A percentile compares a stretch with the other conserved stretches of the same genome.
Conservation (phyloP, 225 moss, liverwort and hornwort genomes). For the Bryum argenteum region DNA sequence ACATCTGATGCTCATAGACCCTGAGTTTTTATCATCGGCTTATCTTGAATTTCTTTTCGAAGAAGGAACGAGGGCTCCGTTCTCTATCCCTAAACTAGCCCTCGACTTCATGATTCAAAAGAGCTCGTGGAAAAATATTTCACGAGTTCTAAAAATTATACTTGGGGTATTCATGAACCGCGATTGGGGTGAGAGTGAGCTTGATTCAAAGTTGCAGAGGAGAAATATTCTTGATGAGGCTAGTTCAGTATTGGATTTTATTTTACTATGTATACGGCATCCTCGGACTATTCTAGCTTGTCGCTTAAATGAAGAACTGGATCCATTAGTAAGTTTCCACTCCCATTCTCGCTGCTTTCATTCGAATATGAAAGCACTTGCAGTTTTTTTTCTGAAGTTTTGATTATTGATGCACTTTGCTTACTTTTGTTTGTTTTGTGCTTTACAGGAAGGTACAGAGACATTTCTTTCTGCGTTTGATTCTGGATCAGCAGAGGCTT, state of each 20-base stretch:
- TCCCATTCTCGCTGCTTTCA: constrained; percentile 10
- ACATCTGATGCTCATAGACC: constrained; percentile 71
- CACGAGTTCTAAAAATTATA: constrained; percentile 53
- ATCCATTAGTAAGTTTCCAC: constrained; percentile 51
- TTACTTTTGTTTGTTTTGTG: constrained; percentile 34
- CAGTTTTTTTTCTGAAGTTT: constrained; percentile 9
- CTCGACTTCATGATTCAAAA: constrained; percentile 65
- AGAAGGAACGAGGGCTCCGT: constrained; percentile 32
- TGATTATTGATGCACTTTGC: constrained; percentile 22
- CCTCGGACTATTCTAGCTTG: constrained; percentile 75
- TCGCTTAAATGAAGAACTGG: constrained; percentile 64
- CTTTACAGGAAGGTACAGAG: constrained; percentile 59
- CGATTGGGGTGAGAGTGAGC: constrained; percentile 24
- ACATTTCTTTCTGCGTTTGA: constrained; percentile 60
- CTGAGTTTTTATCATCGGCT: constrained; percentile 64
- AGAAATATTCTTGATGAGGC: constrained; percentile 43
- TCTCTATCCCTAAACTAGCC: constrained; percentile 47
- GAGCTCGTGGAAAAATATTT: constrained; percentile 76
- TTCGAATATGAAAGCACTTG: constrained; percentile 17
- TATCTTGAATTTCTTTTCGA: constrained; percentile 59
- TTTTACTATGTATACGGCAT: constrained; percentile 74
- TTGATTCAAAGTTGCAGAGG: constrained; percentile 36
- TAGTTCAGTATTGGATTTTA: constrained; percentile 74
- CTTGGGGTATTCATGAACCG: constrained; percentile 45
- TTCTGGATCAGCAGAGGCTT: constrained; percentile 52